Evolutionary conservation across 1,284 basidiomycete genomes (phyloP).

Genomic region (Tilletia indica): DNA sequence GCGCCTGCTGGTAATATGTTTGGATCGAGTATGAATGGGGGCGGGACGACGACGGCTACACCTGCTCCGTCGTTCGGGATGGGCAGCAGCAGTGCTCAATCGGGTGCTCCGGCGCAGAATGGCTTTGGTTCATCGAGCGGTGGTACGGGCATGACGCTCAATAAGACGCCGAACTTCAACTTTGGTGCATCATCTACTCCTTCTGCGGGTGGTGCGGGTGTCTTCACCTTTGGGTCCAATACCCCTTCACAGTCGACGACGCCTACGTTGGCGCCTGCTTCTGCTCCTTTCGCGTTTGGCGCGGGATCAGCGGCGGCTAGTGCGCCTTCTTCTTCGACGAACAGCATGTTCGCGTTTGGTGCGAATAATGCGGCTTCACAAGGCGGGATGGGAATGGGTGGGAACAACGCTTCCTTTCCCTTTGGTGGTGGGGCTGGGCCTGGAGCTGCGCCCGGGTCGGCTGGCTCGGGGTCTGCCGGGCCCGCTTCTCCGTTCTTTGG

Average conservation of each 20-base stretch:
- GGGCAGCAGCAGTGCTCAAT: neutral
- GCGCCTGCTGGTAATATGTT: neutral
- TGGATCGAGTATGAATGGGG: neutral
- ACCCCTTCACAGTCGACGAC: conserved; percentile 12
- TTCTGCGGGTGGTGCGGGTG: neutral
- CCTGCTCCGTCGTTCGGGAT: neutral
- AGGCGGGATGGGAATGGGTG: neutral
- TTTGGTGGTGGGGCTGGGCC: neutral
- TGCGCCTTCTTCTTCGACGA: neutral
- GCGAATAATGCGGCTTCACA: neutral
- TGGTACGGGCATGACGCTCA: conserved; percentile 4
- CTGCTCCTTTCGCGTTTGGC: neutral
- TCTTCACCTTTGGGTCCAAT: conserved; percentile 10
- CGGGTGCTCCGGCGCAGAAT: neutral
- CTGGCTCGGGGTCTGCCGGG: neutral
- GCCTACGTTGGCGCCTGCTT: conserved; percentile 10
- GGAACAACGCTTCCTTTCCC: neutral
- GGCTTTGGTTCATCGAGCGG: neutral
- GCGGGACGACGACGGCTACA: neutral
- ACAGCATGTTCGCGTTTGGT: neutral
- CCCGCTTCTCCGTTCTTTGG: conserved; percentile 6
- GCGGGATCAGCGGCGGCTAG: too few species aligned
- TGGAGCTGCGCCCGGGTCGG: neutral
- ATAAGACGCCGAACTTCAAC: conserved; percentile 13
- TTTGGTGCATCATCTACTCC: neutral